Base-by-base conservation (phyloP, 2,329 filamentous ascomycete genomes). In the Alternaria tenuissima region DNA sequence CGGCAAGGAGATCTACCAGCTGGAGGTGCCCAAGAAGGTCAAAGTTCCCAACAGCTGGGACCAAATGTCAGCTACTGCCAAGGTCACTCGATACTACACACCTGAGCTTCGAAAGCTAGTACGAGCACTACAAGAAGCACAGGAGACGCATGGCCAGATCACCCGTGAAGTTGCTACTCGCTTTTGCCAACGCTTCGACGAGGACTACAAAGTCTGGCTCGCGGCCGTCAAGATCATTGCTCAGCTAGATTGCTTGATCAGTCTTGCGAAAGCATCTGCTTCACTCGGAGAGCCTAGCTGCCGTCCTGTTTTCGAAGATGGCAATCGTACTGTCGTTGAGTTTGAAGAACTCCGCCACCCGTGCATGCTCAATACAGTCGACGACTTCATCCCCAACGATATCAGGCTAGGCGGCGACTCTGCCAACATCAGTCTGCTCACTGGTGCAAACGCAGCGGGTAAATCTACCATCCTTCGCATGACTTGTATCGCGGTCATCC, bases 381-480 rank as follows among this genome's bases (percentile, higher is more conserved):
- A 90, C 54, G 94, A 97, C 78, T 99, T 99, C 73, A 99, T 99
- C 62, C 95, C 95, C 4, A 99, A 99, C 72, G 91, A 97, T 74
- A 88, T 99, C 65, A 88, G 88, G 60, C 88, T 99, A 3, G 95
- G 95, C 61, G 95, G 95, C 6, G 83, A 89, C 9, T 83, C 85
- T 7, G 84, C 93, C 54, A 97, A 94, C 71, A 94, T 99, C 70
- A 93, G 92, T 69, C 84, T 99, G 30, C 86, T 99, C 39, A 99
- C 95, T 1, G 95, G 95, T 76, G 95, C 95, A 61, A 99, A 99
- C 74, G 95, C 95, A 8, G 95, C 95, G 49, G 95, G 95, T 75
- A 99, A 99, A 81, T 98, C 95, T 1, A 99, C 95, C 1, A 88
- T 99, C 43, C 86, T 99, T 32, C 89, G 95, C 74, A 98, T 98